Base-by-base conservation (phyloP, 2,329 filamentous ascomycete genomes). In the Dactylellina parvicollis region DNA sequence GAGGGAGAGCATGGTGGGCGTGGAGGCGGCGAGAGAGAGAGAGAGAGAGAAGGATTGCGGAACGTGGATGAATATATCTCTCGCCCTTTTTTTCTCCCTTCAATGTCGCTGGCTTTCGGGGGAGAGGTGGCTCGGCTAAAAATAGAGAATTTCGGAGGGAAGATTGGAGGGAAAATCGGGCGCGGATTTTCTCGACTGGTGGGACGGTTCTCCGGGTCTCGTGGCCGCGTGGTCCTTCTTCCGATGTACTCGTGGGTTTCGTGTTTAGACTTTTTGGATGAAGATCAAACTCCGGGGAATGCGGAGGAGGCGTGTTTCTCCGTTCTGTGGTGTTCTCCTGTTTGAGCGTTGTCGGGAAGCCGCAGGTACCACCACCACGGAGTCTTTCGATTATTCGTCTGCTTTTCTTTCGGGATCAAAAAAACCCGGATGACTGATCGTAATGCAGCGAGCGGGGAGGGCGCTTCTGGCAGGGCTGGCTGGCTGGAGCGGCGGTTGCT, bases 1-100 rank as follows among this genome's bases (percentile, higher is more conserved):
- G 26, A 75, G 65, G 20, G 49, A 70, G 10, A 73, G 40, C 69
- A 73, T 73, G 69, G 60, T 47, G 67, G 32, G 32, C 28, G 55
- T 47, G 40, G 46, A 47, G 34, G 54, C 34, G 16, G 47, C 14
- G 16, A 38, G 49, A 42, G 42, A 8, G 36, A 44, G 16, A 9
- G n/a, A 26, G 36, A 38, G 54, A 34, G 20, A n/a, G 54, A 26
- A 44, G n/a, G 18, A 30, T 49, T 20, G 42, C 32, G 42, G 12
- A 64, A 64, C 32, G 42, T 52, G 49, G 30, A 9, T 18, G 20
- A 38, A 66, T 46, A 47, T 56, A 26, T 32, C 10, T 38, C 52
- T 56, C n/a, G 26, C 18, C 18, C 30, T 32, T 16, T 20, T 54
- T 40, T 26, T 57, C 32, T 47, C 20, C 44, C 24, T 32, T 59